Percentiles rank a stretch among this genome's conserved stretches.
Conservation (phyloP, 2,329 filamentous ascomycete genomes). For the Onygenales sp. region DNA sequence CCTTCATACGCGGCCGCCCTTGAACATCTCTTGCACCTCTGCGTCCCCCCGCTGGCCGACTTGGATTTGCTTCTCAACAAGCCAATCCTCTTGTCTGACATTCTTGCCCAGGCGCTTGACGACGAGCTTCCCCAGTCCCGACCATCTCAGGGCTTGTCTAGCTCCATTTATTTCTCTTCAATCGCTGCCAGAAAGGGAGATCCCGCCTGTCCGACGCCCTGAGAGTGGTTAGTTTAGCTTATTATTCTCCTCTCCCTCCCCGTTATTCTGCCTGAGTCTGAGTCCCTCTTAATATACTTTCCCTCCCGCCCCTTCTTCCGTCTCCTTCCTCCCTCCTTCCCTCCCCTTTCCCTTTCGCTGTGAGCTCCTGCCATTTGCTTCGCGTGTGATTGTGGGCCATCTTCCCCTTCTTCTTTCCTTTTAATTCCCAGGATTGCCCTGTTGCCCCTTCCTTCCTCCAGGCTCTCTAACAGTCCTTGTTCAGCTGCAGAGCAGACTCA, state of each 20-base stretch:
- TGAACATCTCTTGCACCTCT: background rate
- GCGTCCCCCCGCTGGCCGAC: background rate
- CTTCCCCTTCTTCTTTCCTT: background rate
- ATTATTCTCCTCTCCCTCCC: background rate
- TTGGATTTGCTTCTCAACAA: background rate
- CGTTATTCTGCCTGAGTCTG: background rate
- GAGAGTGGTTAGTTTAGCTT: background rate
- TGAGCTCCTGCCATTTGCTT: background rate
- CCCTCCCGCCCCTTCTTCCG: background rate
- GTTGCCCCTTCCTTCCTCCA: background rate
- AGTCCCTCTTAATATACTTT: background rate
- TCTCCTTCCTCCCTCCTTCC: background rate
- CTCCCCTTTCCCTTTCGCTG: background rate
- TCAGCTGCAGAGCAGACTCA: background rate
- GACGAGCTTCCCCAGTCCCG: background rate
- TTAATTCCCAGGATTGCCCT: background rate
- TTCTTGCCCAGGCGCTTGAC: background rate
- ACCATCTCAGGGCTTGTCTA: background rate
- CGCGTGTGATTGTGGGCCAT: background rate
- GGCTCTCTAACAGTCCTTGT: background rate
- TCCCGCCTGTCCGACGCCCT: conserved; percentile 3
- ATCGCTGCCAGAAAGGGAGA: background rate
- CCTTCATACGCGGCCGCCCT: background rate
- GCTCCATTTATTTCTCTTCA: background rate
- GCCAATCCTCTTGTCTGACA: background rate